Percentiles rank a stretch among this genome's conserved stretches.
These are phyloP conservation scores for Leishmania arabica DNA, from an alignment of 208 protist species.

Conservation along the genomic window DNA sequence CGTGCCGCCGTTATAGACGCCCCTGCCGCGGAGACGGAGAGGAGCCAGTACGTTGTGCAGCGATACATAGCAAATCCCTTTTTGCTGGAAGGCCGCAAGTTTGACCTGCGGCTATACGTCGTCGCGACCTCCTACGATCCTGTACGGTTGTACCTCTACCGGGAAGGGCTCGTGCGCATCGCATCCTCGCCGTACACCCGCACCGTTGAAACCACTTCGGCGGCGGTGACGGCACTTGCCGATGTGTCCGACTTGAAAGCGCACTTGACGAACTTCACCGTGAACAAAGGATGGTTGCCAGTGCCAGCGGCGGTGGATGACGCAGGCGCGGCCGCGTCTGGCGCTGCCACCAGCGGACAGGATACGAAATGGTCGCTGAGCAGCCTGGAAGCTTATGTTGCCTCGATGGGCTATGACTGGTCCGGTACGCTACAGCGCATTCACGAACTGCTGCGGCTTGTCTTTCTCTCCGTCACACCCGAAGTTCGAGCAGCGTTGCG, in stretches of 20 bases:
- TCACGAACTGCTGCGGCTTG: slow-evolving; percentile 69
- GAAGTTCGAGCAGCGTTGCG: slow-evolving; percentile 52
- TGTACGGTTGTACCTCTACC: slow-evolving; percentile 81
- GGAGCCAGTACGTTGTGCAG: slow-evolving; percentile 60
- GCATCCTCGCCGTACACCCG: slow-evolving; percentile 67
- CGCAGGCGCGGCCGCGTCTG: slow-evolving; percentile 44
- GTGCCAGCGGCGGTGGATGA: slow-evolving; percentile 28
- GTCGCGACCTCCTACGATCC: slow-evolving; percentile 88
- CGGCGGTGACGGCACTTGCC: slow-evolving; percentile 11
- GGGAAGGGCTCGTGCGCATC: slow-evolving; percentile 90
- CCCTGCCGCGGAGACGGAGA: background rate
- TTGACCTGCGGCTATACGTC: slow-evolving; percentile 93
- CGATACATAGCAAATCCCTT: slow-evolving; percentile 78
- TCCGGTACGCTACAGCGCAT: slow-evolving; percentile 56
- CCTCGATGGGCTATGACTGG: slow-evolving; percentile 44
- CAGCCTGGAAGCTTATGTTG: slow-evolving; percentile 52
- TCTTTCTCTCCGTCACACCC: slow-evolving; percentile 66
- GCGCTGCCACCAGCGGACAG: slow-evolving; percentile 9
- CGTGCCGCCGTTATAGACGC: background rate
- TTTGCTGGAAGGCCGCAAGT: slow-evolving; percentile 89
- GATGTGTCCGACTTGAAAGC: slow-evolving; percentile 41
- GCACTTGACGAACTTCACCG: slow-evolving; percentile 91
- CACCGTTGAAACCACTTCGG: background rate
- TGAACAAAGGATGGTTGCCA: slow-evolving; percentile 75
- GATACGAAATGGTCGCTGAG: slow-evolving; percentile 67